Percentiles rank a stretch among this genome's conserved stretches.
phyloP scores from a whole-genome alignment of 2,329 filamentous ascomycete species.

The Exophiala calicioides region DNA sequence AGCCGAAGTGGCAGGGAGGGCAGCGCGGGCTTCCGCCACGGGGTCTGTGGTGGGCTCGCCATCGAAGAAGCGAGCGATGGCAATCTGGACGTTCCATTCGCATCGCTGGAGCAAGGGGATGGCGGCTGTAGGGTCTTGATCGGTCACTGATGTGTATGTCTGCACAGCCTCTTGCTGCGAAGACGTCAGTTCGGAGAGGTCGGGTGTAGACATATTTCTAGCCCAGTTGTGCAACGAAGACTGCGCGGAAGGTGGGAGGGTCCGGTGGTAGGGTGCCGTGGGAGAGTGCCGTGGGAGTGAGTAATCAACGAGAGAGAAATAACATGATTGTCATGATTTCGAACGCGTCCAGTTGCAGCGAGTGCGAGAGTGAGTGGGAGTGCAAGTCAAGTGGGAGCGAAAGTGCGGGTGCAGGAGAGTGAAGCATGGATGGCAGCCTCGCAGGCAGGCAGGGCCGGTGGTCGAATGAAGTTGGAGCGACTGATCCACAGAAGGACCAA shows the following conservation, averaged over 20 bases:
- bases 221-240: conserved; percentile 6
- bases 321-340: no score
- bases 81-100: conserved; percentile 98
- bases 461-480: no score
- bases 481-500: no score
- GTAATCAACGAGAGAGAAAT: conserved; percentile 9
- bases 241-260: not conserved
- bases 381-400: no score
- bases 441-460: not conserved
- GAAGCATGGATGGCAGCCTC: conserved; percentile 1
- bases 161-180: conserved; percentile 81
- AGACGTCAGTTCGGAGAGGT: conserved; percentile 68
- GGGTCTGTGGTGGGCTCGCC: conserved; percentile 79
- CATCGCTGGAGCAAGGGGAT: conserved; percentile 78
- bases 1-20: conserved; percentile 61
- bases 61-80: conserved; percentile 96
- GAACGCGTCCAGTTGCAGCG: no score
- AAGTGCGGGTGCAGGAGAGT: no score
- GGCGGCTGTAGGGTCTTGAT: conserved; percentile 75
- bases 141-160: conserved; percentile 84
- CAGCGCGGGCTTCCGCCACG: conserved; percentile 71
- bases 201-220: conserved; percentile 48
- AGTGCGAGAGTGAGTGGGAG: no score
- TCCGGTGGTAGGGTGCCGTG: no score
- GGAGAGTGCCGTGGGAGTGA: no score